Evolutionary conservation across 176 grass and related monocot genomes (phyloP).

Genomic region (Canna indica): DNA sequence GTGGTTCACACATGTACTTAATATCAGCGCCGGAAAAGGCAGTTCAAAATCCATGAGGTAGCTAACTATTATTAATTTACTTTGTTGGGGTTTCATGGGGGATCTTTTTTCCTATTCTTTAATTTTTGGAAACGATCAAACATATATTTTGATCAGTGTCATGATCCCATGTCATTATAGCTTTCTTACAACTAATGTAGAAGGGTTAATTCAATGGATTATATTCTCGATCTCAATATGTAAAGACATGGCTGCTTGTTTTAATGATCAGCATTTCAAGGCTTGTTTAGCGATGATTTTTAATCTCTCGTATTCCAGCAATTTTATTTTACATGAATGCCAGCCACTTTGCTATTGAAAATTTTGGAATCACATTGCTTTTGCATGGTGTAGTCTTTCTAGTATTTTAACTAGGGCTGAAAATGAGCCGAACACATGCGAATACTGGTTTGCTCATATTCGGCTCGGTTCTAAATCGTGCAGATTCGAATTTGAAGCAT

Average conservation of each 20-base stretch:
- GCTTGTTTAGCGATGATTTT: not conserved
- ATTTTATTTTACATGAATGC: not conserved
- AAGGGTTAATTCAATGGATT: not conserved
- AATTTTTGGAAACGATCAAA: not conserved
- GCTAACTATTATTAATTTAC: not conserved
- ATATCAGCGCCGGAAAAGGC: not conserved
- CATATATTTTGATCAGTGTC: not conserved
- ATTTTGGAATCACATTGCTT: not conserved
- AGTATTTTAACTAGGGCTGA: too few relatives aligned
- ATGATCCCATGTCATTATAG: not conserved
- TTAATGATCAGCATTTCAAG: not conserved
- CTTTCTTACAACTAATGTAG: not conserved
- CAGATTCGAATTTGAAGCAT: too few relatives aligned
- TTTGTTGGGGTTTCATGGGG: not conserved
- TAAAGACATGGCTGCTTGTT: not conserved
- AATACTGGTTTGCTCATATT: too few relatives aligned
- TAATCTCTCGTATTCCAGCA: not conserved
- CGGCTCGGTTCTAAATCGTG: too few relatives aligned
- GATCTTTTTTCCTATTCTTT: conserved; percentile 5
- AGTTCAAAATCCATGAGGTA: not conserved
- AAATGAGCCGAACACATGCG: too few relatives aligned
- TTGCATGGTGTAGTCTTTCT: too few relatives aligned
- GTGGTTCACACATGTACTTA: not conserved
- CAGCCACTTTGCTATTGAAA: too few relatives aligned
- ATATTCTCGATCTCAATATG: not conserved